Conservation (phyloP, 176 grass and related monocot species). For the Hyparrhenia diplandra region DNA sequence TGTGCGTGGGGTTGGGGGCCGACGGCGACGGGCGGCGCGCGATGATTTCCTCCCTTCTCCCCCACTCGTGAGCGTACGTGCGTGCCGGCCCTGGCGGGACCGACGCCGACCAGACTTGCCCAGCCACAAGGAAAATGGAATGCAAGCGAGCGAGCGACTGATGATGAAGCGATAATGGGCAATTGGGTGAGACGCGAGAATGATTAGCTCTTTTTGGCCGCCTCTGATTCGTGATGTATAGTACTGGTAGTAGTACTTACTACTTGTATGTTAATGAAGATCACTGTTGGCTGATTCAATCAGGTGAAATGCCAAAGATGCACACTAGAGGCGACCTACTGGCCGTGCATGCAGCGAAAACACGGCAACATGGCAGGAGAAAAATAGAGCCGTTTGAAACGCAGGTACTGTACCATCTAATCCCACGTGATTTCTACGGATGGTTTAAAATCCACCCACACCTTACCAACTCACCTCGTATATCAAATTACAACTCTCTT, state of each 20-base stretch:
- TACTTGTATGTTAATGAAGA: conserved; percentile 20
- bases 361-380: background rate
- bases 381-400: too few species aligned
- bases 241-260: background rate
- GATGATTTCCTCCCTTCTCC: background rate
- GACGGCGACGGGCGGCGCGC: conserved; percentile 20
- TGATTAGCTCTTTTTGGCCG: conserved; percentile 37
- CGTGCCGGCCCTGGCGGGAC: background rate
- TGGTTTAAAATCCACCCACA: too few species aligned
- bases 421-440: background rate
- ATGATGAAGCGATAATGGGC: background rate
- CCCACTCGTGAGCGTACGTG: background rate
- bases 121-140: background rate
- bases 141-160: background rate
- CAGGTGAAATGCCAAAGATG: background rate
- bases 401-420: background rate
- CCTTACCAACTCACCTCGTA: too few species aligned
- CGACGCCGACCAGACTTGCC: too few species aligned
- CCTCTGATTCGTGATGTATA: background rate
- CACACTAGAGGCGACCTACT: background rate
- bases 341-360: background rate
- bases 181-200: background rate
- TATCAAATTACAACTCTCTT: too few species aligned
- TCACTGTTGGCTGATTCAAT: background rate
- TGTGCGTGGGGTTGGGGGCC: background rate